Evolutionary conservation across 768 basidiomycete species (phyloP), one percentile per base, ranked within the genome.

Genomic region (Phylloporus sp.): DNA sequence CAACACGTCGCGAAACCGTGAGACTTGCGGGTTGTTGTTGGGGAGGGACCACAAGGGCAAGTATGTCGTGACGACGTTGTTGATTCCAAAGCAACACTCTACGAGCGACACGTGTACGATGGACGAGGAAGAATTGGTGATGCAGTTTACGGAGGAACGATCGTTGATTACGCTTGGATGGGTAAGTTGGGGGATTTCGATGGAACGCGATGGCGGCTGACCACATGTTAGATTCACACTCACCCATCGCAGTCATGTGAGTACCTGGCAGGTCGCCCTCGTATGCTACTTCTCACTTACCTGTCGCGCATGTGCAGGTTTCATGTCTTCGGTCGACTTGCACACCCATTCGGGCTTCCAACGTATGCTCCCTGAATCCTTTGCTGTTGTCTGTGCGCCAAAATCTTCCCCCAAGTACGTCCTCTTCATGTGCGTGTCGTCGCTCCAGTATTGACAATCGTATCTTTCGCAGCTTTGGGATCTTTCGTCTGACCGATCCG

Each of bases 321-420:
- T 96, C 70, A 91, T 95, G 87, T 93, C 91, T 6, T 94, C 91
- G 8, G 84, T 94, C 15, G 92, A 95, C 63, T 66, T 96, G 18
- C 92, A 96, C 57, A 94, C 91, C 3, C 92, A 94, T 64, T 82
- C 87, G 1, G 84, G 79, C 8, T 96, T 93, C 68, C 92, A 95
- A 57, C 66, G 79, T 28, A 92, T 91, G 84, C 76, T 96, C 4
- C 87, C 86, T 0, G 92, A 96, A 61, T 91, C 89, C 0, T 89
- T 95, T 61, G 92, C 92, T 1, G 87, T 95, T 31, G 92, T 96
- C 14, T 93, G 90, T 58, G 89, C 91, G 4, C 92, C 92, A 0
- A 79, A 77, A 38, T 83, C 80, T 1, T 80, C 74, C 17, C 91
- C 90, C 0, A 82, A 78, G 85, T 89, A 66, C 22, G 82, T 60